phyloP scores from a whole-genome alignment of 1,139 yeast genomes.

The Lodderomyces margitis region DNA sequence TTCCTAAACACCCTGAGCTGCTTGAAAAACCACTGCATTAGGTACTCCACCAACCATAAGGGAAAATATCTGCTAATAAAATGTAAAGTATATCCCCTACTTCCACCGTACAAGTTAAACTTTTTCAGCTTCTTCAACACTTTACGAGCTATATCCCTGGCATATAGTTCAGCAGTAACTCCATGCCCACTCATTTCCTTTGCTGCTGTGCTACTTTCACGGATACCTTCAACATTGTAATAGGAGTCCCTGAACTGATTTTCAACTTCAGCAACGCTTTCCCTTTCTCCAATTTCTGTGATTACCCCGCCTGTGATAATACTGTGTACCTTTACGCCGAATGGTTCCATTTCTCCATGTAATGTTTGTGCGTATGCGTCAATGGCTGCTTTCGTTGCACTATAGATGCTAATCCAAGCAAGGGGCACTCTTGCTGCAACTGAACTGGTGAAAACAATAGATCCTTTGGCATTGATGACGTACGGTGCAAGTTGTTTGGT shows the following conservation, averaged over 20 bases:
- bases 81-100: conserved; percentile 22
- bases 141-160: conserved; percentile 27
- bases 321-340: conserved; percentile 36
- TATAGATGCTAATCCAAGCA: conserved; percentile 34
- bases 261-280: conserved; percentile 4
- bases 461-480: conserved; percentile 34
- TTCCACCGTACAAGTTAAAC: conserved; percentile 33
- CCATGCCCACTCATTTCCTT: conserved; percentile 26
- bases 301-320: conserved; percentile 43
- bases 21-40: conserved; percentile 26
- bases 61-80: conserved; percentile 26
- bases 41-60: conserved; percentile 27
- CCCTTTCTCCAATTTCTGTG: conserved; percentile 29
- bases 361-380: conserved; percentile 66
- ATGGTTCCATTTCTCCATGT: conserved; percentile 56
- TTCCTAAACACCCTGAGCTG: conserved; percentile 24
- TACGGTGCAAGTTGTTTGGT: conserved; percentile 31
- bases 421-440: conserved; percentile 37
- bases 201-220: conserved; percentile 23
- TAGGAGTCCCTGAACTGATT: conserved; percentile 15
- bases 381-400: conserved; percentile 60
- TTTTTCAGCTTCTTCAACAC: conserved; percentile 22
- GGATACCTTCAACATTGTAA: conserved; percentile 31
- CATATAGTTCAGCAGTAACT: conserved; percentile 26
- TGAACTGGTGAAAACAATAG: conserved; percentile 37